Base-by-base conservation (phyloP, 176 grass and related monocot genomes). In the Carex cristatella region DNA sequence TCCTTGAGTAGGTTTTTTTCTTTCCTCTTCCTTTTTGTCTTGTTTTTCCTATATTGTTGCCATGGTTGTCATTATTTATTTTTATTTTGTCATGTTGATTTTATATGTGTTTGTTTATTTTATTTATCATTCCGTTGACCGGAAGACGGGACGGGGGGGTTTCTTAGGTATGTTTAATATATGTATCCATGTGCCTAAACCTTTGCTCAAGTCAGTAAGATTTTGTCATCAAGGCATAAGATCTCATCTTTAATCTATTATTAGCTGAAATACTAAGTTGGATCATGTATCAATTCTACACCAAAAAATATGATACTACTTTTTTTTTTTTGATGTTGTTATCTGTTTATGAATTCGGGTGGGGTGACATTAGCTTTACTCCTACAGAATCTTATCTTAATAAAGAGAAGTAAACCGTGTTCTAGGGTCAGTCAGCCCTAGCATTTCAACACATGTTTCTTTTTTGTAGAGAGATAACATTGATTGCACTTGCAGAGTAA, bases 401-500 rank as follows among this genome's bases (percentile, higher is more conserved):
- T 42, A 53, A 79, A 40, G 65, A 85, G 56, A 82, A 48, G 46
- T 79, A 92, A 88, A 80, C 23, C 90, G 40, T 83, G 68, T 86
- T 83, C 88, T 35, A 65, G 75, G 86, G 88, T 80, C 32, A 61
- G 31, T 81, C 10, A 76, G 88, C 87, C 63, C 80, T 86, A 81
- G 91, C 85, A 58, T 4, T 92, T 89, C 67, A 81, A 23, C 30
- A 44, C 71, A 28, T 3, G 59, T 84, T 65, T 92, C 56, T 65
- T 59, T 58, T 30, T 13, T 69, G 65, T 87, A 7, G 15, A 84
- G 85, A 61, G 51, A 86, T 49, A 82, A 71, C 69, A 80, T 12
- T 60, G 67, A 54, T 78, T 80, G 27, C 76, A 76, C 40, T 83
- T 77, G 82, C 74, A 98, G 95, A 89, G 84, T 85, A 87, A 86